phyloP scores from a whole-genome alignment of 2,329 filamentous ascomycete genomes.

The Fusarium circinatum region DNA sequence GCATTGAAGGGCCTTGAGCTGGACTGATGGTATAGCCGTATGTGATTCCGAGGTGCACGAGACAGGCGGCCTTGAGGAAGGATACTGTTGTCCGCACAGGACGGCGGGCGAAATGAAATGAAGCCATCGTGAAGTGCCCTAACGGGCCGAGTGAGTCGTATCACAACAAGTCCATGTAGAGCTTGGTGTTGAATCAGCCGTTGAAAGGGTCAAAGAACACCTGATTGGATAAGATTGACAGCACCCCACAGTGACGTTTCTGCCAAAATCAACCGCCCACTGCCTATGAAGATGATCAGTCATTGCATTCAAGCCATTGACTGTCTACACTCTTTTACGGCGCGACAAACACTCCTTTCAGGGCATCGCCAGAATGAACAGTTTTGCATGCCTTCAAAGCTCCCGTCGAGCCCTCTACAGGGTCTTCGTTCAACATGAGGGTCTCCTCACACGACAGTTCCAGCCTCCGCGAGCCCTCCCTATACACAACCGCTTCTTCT shows the following conservation, averaged over 20 bases:
- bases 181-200: conserved; percentile 14
- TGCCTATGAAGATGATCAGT: conserved; percentile 4
- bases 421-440: conserved; percentile 55
- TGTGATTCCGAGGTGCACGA: conserved; percentile 58
- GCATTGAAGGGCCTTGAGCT: conserved; percentile 84
- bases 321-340: conserved; percentile 4
- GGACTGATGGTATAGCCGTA: conserved; percentile 71
- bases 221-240: conserved; percentile 31
- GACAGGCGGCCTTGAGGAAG: conserved; percentile 53
- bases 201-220: background rate
- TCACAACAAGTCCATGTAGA: conserved; percentile 12
- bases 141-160: background rate
- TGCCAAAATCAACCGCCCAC: conserved; percentile 39
- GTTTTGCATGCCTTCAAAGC: conserved; percentile 53
- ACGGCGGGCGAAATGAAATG: conserved; percentile 51
- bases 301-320: conserved; percentile 22
- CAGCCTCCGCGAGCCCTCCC: conserved; percentile 12
- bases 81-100: conserved; percentile 51
- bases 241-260: conserved; percentile 39
- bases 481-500: conserved; percentile 33
- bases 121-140: conserved; percentile 36
- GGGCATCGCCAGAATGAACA: conserved; percentile 49
- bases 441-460: conserved; percentile 38
- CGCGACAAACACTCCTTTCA: background rate
- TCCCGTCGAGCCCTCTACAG: conserved; percentile 58